These are phyloP conservation scores for Ceratocystis ficicola DNA, from an alignment of 2,329 filamentous ascomycete genomes.

Conservation along the genomic window DNA sequence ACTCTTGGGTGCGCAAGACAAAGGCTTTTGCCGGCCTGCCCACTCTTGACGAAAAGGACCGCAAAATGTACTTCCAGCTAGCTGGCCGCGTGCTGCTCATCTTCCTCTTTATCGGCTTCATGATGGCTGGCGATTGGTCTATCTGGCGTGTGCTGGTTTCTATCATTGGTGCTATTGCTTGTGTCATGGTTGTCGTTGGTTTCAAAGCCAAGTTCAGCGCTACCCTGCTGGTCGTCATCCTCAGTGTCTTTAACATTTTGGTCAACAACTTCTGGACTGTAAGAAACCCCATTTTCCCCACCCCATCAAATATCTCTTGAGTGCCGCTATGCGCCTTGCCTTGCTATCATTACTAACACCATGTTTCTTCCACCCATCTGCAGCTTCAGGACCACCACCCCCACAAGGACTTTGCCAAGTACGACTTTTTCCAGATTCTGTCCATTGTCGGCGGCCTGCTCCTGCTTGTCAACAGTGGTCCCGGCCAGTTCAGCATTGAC, in stretches of 20 bases:
- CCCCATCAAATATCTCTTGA: not conserved
- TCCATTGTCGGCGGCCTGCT: slow-evolving; percentile 96
- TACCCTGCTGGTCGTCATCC: slow-evolving; percentile 82
- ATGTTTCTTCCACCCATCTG: slow-evolving; percentile 21
- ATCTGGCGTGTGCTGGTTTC: slow-evolving; percentile 79
- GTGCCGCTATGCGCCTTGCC: too few species aligned
- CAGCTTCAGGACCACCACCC: slow-evolving; percentile 95
- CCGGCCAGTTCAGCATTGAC: slow-evolving; percentile 93
- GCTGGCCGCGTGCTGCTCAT: slow-evolving; percentile 90
- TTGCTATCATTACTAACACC: too few species aligned
- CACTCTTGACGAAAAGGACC: slow-evolving; percentile 93
- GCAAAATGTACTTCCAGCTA: slow-evolving; percentile 99
- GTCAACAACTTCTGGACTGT: slow-evolving; percentile 99
- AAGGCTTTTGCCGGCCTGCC: slow-evolving; percentile 93
- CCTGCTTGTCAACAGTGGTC: slow-evolving; percentile 95
- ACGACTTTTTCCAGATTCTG: slow-evolving; percentile 99
- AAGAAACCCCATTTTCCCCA: slow-evolving; percentile 31
- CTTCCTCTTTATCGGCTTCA: slow-evolving; percentile 93
- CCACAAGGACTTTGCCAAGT: slow-evolving; percentile 99
- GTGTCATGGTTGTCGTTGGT: slow-evolving; percentile 95
- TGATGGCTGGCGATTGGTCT: slow-evolving; percentile 89
- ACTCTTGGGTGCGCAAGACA: slow-evolving; percentile 95
- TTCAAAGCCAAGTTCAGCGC: slow-evolving; percentile 99
- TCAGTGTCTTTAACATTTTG: slow-evolving; percentile 91
- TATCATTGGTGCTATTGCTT: slow-evolving; percentile 74